Evolutionary conservation across 75 land plant species (phyloP).

Genomic region (Cunninghamia lanceolata): DNA sequence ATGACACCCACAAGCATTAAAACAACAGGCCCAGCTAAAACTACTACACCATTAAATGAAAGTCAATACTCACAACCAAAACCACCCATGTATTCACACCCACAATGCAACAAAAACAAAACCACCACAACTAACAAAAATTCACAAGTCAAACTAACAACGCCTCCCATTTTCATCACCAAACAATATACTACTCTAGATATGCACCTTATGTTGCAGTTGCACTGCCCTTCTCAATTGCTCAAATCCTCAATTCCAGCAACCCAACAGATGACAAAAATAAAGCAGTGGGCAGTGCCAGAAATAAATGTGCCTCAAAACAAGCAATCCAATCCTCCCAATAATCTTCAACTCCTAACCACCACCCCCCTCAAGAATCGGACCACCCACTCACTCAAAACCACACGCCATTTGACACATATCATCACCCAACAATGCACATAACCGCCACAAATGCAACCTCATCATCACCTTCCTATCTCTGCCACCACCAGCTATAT

Average conservation of each 20-base stretch:
- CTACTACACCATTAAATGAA: background rate
- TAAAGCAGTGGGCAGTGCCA: background rate
- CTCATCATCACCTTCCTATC: background rate
- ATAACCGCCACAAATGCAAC: background rate
- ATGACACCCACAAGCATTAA: constrained; percentile 1
- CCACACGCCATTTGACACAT: background rate
- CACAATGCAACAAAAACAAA: background rate
- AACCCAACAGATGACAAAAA: background rate
- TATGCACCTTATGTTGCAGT: background rate
- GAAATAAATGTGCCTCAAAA: background rate
- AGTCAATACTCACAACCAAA: background rate
- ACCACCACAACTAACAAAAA: background rate
- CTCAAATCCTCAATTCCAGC: constrained; percentile 1
- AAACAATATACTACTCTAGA: background rate
- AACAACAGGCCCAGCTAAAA: background rate
- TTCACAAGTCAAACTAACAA: constrained; percentile 5
- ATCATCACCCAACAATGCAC: background rate
- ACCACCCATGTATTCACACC: background rate
- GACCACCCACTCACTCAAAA: background rate
- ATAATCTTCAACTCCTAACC: background rate
- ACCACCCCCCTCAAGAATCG: constrained; percentile 9
- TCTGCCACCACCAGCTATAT: background rate
- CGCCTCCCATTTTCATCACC: background rate
- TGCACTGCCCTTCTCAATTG: background rate
- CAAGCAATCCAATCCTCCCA: background rate